Percentiles rank a stretch among this genome's conserved stretches.
phyloP scores from a whole-genome alignment of 1,284 basidiomycete genomes.

The Inonotus obliquus region DNA sequence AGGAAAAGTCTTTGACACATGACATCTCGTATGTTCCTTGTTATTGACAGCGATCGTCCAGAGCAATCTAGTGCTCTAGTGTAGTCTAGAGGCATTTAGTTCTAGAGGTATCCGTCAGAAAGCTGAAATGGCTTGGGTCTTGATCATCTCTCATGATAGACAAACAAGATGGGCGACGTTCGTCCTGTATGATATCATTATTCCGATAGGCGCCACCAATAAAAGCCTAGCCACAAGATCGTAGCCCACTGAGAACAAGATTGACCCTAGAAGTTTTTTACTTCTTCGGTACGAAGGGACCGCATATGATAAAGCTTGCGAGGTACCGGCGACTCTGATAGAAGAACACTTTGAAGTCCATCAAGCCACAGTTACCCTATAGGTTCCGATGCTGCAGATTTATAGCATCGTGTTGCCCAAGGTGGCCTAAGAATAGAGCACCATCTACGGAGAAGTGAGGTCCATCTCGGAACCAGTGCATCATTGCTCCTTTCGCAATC shows the following conservation, averaged over 20 bases:
- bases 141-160: neutral
- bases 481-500: neutral
- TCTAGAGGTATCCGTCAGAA: too few relatives aligned
- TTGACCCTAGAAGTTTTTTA: neutral
- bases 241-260: neutral
- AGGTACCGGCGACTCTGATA: neutral
- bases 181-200: neutral
- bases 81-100: too few relatives aligned
- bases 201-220: neutral
- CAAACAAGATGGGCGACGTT: neutral
- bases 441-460: neutral
- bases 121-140: too few relatives aligned
- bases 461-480: neutral
- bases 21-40: too few relatives aligned
- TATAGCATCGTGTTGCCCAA: neutral
- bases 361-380: neutral
- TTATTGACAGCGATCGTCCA: too few relatives aligned
- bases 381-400: neutral
- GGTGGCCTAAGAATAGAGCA: neutral
- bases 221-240: neutral
- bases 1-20: too few relatives aligned
- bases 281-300: neutral
- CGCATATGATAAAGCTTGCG: neutral
- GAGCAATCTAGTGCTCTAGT: too few relatives aligned
- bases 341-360: neutral